Evolutionary conservation across 164 flowering plant genomes (phyloP), one percentile per base, ranked within the genome.

Genomic region (Vitis labrusca): DNA sequence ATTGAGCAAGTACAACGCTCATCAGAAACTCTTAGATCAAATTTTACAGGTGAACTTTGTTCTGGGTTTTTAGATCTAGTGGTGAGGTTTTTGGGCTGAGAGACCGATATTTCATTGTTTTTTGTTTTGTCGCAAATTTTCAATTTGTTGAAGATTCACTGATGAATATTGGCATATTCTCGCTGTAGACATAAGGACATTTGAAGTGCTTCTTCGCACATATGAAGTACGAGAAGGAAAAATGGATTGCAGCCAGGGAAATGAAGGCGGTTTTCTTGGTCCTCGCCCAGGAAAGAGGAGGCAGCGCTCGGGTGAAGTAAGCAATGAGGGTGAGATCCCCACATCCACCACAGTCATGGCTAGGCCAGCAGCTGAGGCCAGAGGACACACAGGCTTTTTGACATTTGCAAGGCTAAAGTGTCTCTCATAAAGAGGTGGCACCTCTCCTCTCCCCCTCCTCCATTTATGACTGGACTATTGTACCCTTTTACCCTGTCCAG

Each of bases 1-100:
- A 95, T 95, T 71, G 99, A 95, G 73, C 98, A 95, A 86, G 99
- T 93, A 16, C 98, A 95, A 64, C 89, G 90, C n/a, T 80, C 97
- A 8, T 90, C 87, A 50, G 99, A 93, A 79, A 74, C 89, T 65
- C 86, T 95, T 23, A 81, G 73, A 73, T 71, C 84, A 48, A 61
- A 78, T 67, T 95, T 93, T 71, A 91, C 97, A n/a, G 98, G 98
- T 91, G 77, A 61, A 64, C 13, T 51, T 16, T 69, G 12, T 16
- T 60, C 12, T 27, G 11, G n/a, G n/a, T 30, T 65, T 59, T 44
- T n/a, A 1, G 50, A 23, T 23, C 27, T 23, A 23, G 27, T 23
- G 27, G 27, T 23, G 27, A 23, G 27, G 27, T 23, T 23, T 23
- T 23, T 23, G 27, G 27, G 27, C 27, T 23, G 27, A 23, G 27